phyloP scores from a whole-genome alignment of 352 stramenopile genomes.

The Pythium brachiatum region DNA sequence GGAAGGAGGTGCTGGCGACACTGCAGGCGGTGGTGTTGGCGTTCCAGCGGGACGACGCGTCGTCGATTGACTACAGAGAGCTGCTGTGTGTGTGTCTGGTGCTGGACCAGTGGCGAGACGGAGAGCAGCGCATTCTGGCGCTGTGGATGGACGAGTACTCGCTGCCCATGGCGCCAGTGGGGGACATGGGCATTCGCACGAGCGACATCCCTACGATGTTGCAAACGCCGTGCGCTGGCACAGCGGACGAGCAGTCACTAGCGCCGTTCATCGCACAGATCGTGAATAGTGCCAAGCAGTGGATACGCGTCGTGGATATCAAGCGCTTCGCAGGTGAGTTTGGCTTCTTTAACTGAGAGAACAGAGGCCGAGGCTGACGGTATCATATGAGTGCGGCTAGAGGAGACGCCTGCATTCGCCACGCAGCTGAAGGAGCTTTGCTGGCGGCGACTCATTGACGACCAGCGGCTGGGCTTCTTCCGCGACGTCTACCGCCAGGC shows the following conservation, averaged over 20 bases:
- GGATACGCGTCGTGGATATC: slow-evolving; percentile 18
- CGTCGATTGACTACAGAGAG: slow-evolving; percentile 40
- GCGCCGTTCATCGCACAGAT: slow-evolving; percentile 33
- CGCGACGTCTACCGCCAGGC: slow-evolving; percentile 44
- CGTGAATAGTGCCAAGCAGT: neutral
- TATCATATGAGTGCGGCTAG: slow-evolving; percentile 6
- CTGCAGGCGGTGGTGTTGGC: slow-evolving; percentile 32
- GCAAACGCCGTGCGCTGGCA: slow-evolving; percentile 34
- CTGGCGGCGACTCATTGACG: slow-evolving; percentile 56
- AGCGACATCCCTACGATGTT: slow-evolving; percentile 34
- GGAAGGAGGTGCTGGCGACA: slow-evolving; percentile 18
- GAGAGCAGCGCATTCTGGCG: slow-evolving; percentile 38
- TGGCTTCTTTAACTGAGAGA: neutral
- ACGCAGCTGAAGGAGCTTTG: slow-evolving; percentile 34
- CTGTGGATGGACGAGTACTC: slow-evolving; percentile 63
- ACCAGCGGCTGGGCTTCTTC: slow-evolving; percentile 55
- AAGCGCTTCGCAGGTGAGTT: slow-evolving; percentile 25
- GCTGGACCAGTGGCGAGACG: slow-evolving; percentile 50
- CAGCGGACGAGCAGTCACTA: slow-evolving; percentile 38
- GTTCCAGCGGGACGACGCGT: slow-evolving; percentile 28
- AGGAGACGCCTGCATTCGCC: slow-evolving; percentile 25
- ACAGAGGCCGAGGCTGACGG: too few relatives aligned
- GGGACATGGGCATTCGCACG: slow-evolving; percentile 27
- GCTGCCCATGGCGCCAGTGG: slow-evolving; percentile 8
- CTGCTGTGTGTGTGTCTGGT: slow-evolving; percentile 45